Conservation (phyloP, 106 monocot genomes). For the Iris macrosiphon region DNA sequence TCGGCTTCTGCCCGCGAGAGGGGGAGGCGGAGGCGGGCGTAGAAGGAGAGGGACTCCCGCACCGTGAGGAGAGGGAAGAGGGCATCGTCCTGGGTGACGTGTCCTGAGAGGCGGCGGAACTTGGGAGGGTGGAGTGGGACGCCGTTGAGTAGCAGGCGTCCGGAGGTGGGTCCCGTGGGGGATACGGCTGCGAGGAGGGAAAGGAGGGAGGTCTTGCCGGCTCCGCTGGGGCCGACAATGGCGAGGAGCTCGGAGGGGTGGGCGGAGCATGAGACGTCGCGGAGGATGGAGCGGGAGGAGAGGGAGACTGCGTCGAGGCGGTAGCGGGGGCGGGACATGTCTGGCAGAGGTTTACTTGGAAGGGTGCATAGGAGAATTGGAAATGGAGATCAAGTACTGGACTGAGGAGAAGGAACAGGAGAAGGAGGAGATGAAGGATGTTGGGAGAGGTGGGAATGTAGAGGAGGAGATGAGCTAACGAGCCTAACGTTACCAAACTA, state of each 20-base stretch:
- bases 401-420: neutral
- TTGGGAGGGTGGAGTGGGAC: conserved; percentile 19
- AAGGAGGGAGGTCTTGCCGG: conserved; percentile 72
- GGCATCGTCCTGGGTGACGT: conserved; percentile 73
- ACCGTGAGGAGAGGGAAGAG: conserved; percentile 78
- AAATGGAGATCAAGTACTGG: neutral
- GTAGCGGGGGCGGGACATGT: conserved; percentile 35
- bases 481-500: no score
- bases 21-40: conserved; percentile 41
- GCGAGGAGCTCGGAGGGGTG: conserved; percentile 68
- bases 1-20: conserved; percentile 2
- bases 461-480: conserved; percentile 24
- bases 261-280: conserved; percentile 56
- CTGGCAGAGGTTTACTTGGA: conserved; percentile 25
- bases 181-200: conserved; percentile 50
- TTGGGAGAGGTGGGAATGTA: neutral
- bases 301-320: conserved; percentile 53
- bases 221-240: conserved; percentile 84
- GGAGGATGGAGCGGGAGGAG: conserved; percentile 31
- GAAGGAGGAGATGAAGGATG: neutral
- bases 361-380: neutral
- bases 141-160: conserved; percentile 43
- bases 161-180: conserved; percentile 20
- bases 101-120: conserved; percentile 61
- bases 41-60: conserved; percentile 63